A percentile compares a stretch with the other conserved stretches of the same genome.
phyloP scores from a whole-genome alignment of 2,329 filamentous ascomycete genomes.

The Fusarium duplospermum region DNA sequence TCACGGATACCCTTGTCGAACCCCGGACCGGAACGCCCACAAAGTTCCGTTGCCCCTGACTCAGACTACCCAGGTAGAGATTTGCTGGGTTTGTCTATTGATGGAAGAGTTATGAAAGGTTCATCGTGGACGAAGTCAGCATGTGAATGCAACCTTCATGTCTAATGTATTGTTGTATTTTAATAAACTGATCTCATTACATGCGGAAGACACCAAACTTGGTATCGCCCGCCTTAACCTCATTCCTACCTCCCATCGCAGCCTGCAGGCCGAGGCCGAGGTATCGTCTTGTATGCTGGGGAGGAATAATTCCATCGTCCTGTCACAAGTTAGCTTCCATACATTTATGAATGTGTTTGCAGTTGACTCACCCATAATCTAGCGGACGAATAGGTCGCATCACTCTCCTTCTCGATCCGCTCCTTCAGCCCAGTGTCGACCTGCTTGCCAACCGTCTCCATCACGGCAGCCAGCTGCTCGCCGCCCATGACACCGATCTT shows the following conservation, averaged over 20 bases:
- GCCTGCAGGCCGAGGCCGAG: constrained; percentile 79
- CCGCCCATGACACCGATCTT: constrained; percentile 95
- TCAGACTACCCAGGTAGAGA: neutral
- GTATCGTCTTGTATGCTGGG: constrained; percentile 78
- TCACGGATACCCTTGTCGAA: neutral
- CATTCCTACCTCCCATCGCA: constrained; percentile 75
- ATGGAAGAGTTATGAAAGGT: neutral
- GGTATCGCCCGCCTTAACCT: constrained; percentile 70
- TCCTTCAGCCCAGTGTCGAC: constrained; percentile 83
- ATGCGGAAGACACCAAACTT: constrained; percentile 87
- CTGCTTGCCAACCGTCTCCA: constrained; percentile 91
- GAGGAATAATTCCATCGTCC: constrained; percentile 84
- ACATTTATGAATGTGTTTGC: neutral
- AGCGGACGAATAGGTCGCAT: constrained; percentile 88
- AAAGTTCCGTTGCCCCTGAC: neutral
- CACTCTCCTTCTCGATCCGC: constrained; percentile 89
- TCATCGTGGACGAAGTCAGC: neutral
- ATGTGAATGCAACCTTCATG: neutral
- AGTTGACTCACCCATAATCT: constrained; percentile 79
- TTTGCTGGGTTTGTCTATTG: neutral
- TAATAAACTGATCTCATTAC: constrained; percentile 57
- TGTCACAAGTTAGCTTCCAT: constrained; percentile 44
- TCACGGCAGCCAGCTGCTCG: constrained; percentile 90
- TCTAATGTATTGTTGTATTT: constrained; percentile 15
- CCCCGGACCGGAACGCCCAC: neutral